Conservation (phyloP, 495 filamentous ascomycete genomes). For the Tuber umbilicatum region DNA sequence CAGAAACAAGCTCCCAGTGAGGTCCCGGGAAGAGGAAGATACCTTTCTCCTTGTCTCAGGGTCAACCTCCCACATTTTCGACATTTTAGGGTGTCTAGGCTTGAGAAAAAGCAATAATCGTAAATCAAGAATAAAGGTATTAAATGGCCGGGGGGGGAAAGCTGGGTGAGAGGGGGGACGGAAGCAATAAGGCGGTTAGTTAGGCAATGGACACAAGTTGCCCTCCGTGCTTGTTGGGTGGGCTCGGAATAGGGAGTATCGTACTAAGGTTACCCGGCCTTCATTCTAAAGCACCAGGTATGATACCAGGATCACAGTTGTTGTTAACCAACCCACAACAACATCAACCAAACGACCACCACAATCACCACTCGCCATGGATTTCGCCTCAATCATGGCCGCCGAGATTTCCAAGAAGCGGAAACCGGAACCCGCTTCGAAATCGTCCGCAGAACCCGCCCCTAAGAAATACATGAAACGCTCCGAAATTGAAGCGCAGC, state of each 20-base stretch:
- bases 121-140: not conserved
- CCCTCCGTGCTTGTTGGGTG: not conserved
- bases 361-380: slow-evolving; percentile 55
- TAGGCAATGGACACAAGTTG: not conserved
- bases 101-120: not conserved
- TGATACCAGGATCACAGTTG: no score
- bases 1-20: slow-evolving; percentile 6
- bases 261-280: not conserved
- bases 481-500: slow-evolving; percentile 76
- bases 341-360: slow-evolving; percentile 5
- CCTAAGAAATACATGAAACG: slow-evolving; percentile 79
- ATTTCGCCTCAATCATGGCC: slow-evolving; percentile 88
- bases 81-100: slow-evolving; percentile 9
- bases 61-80: slow-evolving; percentile 89
- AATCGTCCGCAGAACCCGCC: slow-evolving; percentile 35
- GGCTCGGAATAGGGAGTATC: not conserved
- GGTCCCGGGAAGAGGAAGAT: slow-evolving; percentile 19
- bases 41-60: slow-evolving; percentile 92
- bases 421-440: slow-evolving; percentile 40
- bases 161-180: not conserved
- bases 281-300: no score
- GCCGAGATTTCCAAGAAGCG: slow-evolving; percentile 77
- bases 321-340: not conserved
- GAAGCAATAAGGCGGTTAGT: not conserved
- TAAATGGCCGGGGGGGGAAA: not conserved